phyloP scores from a whole-genome alignment of 2,329 filamentous ascomycete species.

The Calonectria hongkongensis region DNA sequence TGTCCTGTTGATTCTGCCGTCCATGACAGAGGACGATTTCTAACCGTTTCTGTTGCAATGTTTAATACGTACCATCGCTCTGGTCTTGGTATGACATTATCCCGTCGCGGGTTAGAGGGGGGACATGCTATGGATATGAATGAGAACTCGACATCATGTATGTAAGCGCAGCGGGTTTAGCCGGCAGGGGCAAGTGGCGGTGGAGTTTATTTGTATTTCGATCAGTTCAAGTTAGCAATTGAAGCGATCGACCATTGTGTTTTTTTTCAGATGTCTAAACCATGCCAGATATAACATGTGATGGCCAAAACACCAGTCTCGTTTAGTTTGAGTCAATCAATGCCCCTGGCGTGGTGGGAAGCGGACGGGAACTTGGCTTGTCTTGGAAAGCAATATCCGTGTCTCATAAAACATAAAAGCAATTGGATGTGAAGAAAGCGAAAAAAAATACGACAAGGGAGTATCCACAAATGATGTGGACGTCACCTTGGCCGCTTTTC shows the following conservation, averaged over 20 bases:
- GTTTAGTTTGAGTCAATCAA: neutral
- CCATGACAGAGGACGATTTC: slow-evolving; percentile 25
- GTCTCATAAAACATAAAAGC: neutral
- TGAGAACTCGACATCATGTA: slow-evolving; percentile 26
- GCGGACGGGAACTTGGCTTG: neutral
- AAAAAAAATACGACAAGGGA: neutral
- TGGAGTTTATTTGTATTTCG: slow-evolving; percentile 18
- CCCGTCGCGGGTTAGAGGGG: slow-evolving; percentile 27
- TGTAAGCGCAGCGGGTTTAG: slow-evolving; percentile 18
- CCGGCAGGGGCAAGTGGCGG: slow-evolving; percentile 1
- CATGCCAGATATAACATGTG: no score
- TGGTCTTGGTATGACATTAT: slow-evolving; percentile 27
- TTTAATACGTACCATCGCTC: slow-evolving; percentile 32
- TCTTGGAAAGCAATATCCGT: neutral
- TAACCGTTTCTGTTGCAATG: slow-evolving; percentile 19
- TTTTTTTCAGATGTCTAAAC: neutral
- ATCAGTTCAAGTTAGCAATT: neutral
- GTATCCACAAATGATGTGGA: no score
- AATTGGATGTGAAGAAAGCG: neutral
- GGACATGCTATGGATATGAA: slow-evolving; percentile 20
- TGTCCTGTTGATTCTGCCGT: slow-evolving; percentile 33
- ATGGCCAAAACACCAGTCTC: neutral
- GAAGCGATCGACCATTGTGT: neutral
- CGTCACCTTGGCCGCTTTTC: neutral
- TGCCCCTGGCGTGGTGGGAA: neutral